Evolutionary conservation across 2,329 filamentous ascomycete genomes (phyloP), one percentile per base, ranked within the genome.

Genomic region (Plectosphaerella sp.): DNA sequence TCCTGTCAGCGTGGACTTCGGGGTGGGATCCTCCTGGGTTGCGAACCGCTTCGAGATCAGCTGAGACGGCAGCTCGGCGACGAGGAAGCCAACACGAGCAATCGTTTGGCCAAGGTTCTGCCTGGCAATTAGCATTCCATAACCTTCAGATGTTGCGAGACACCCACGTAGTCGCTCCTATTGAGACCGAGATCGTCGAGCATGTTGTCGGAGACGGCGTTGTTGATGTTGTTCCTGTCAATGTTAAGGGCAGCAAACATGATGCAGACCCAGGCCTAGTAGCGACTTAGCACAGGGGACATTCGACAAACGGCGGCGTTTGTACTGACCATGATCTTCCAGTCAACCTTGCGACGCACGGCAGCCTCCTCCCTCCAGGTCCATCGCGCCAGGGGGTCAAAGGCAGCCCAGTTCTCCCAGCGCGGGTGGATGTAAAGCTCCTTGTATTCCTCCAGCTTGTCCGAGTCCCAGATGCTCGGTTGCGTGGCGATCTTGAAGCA

Each of bases 21-120:
- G 37, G 6, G 37, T 9, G 14, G 37, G 15, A 16, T 43, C 22
- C 22, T 22, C 22, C 10, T 20, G 7, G 41, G 41, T 6, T 20
- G 22, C 41, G 5, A 18, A 43, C 41, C 41, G 41, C 63, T 86
- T 86, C 42, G 73, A 77, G 11, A 86, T 60, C 7, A 86, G 70
- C 59, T 86, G 82, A 0, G 81, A 85, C 0, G 83, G 83, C 2
- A 86, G 65, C 58, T 86, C 83, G 0, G 82, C 80, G 4, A 73
- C 64, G 2, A 84, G 64, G 56, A 84, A 84, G 0, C 72, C 72
- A 3, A 76, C 62, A 39, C 70, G 69, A 57, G 75, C 76, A 20
- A 78, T 69, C 1, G 71, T 74, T 54, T 72, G 73, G n/a, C 75
- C 74, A 2, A 73, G 62, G 52, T 83, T 76, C 70, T 62, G 39